A percentile compares a stretch with the other conserved stretches of the same genome.
These are phyloP conservation scores for Aspergillus asperescens DNA, from an alignment of 495 filamentous ascomycete species.

Conservation along the genomic window DNA sequence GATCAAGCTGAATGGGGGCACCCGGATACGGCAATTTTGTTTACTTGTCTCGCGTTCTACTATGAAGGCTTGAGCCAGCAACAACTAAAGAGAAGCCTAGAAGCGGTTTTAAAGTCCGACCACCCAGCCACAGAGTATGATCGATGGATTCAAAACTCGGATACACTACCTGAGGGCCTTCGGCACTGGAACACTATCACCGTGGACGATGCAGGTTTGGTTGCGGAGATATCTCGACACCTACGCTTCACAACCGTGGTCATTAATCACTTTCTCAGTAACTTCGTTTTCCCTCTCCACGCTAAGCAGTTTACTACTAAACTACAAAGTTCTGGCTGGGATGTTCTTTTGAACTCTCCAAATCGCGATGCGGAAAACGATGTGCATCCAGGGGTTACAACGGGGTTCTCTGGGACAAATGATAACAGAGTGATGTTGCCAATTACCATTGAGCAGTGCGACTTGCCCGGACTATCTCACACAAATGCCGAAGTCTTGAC, in stretches of 20 bases:
- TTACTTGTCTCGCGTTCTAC: conserved; percentile 66
- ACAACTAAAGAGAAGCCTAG: conserved; percentile 47
- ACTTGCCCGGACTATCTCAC: conserved; percentile 49
- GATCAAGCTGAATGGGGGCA: conserved; percentile 67
- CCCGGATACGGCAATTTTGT: conserved; percentile 60
- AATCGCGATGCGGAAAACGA: neutral
- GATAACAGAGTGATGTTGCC: conserved; percentile 57
- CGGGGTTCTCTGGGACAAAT: conserved; percentile 70
- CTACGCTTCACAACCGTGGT: conserved; percentile 44
- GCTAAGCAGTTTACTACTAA: conserved; percentile 57
- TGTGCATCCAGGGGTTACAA: conserved; percentile 34
- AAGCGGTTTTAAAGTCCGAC: conserved; percentile 48
- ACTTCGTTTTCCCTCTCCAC: conserved; percentile 58
- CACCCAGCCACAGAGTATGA: conserved; percentile 52
- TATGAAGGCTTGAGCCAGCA: conserved; percentile 52
- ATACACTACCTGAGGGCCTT: conserved; percentile 34
- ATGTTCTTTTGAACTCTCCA: conserved; percentile 39
- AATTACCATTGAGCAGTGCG: conserved; percentile 50
- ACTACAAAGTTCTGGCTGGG: conserved; percentile 64
- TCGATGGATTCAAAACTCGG: conserved; percentile 42
- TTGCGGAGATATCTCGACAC: conserved; percentile 43
- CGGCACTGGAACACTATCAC: conserved; percentile 52
- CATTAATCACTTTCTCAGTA: conserved; percentile 57
- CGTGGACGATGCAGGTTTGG: conserved; percentile 45
- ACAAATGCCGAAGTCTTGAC: conserved; percentile 62